Percentiles rank a stretch among this genome's conserved stretches.
phyloP scores from a whole-genome alignment of 2,329 filamentous ascomycete species.

The Cercospora beticola region DNA sequence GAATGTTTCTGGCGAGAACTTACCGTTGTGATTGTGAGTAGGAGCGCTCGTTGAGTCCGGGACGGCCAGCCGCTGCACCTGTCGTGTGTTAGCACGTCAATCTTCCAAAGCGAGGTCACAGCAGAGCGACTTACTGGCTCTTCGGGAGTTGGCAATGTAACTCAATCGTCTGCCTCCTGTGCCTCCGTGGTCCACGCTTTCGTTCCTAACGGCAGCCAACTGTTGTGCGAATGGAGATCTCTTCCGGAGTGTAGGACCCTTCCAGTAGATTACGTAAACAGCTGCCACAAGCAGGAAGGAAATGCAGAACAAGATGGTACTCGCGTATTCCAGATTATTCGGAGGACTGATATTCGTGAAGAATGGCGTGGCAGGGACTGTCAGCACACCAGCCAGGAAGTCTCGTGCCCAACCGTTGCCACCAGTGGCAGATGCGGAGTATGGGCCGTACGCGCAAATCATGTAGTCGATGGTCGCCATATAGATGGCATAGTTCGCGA shows the following conservation, averaged over 20 bases:
- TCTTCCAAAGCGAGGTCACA: too few relatives aligned
- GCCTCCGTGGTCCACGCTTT: conserved; percentile 28
- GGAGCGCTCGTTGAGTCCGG: conserved; percentile 25
- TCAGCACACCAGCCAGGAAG: conserved; percentile 71
- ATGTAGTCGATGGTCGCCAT: conserved; percentile 79
- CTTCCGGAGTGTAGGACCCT: conserved; percentile 54
- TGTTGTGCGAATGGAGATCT: conserved; percentile 55
- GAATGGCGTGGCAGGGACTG: conserved; percentile 65
- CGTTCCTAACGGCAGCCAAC: conserved; percentile 33
- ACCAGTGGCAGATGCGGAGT: conserved; percentile 72
- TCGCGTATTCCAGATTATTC: conserved; percentile 55
- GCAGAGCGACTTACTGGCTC: too few relatives aligned
- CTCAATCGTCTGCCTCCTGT: conserved; percentile 28
- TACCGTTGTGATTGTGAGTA: conserved; percentile 33
- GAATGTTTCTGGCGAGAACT: neutral
- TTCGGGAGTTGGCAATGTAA: conserved; percentile 20
- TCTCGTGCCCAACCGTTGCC: conserved; percentile 75
- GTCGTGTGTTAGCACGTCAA: too few relatives aligned
- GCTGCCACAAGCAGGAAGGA: conserved; percentile 53
- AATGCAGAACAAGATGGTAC: conserved; percentile 56
- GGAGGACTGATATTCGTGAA: conserved; percentile 45
- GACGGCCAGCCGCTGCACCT: conserved; percentile 11
- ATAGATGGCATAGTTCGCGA: conserved; percentile 61
- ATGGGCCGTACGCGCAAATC: conserved; percentile 71
- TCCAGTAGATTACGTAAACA: conserved; percentile 59